Base-by-base conservation (phyloP, 352 stramenopile genomes). In the Phytophthora uliginosa region DNA sequence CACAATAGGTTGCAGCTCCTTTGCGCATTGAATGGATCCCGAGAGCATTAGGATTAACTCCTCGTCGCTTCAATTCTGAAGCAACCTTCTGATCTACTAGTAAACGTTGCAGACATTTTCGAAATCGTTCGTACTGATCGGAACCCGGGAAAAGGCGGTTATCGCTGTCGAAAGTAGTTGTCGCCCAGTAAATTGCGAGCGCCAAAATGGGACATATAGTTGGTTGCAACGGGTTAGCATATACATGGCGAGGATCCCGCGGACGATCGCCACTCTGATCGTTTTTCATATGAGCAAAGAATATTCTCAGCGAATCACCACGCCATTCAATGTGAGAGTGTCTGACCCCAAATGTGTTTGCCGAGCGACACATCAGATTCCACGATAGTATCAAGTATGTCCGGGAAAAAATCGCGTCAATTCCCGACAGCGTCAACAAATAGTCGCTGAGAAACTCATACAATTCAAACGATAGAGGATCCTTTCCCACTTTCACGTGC, bases 21-120 rank as follows among this genome's bases (percentile, higher is more conserved):
- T 82, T 78, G 3, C 70, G 55, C 28, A 75, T 59, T 6, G 59
- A 81, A 50, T 84, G 73, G 0, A 61, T 71, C 0, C 64, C 67
- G 12, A 79, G 22, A 33, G 74, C 59, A 18, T 62, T 34, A 0
- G 24, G 8, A 15, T 76, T 66, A 2, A 81, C 66, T 0, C 62
- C 69, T 28, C 73, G 57, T 20, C 56, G 52, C 0, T 22, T 20
- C 26, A 84, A 36, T 4, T 62, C 60, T 20, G 59, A n/a, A n/a
- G n/a, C n/a, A n/a, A n/a, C n/a, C n/a, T n/a, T n/a, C n/a, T n/a
- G n/a, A n/a, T n/a, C n/a, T n/a, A n/a, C n/a, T n/a, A n/a, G n/a
- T n/a, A n/a, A n/a, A n/a, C n/a, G n/a, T n/a, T n/a, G n/a, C n/a
- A n/a, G 15, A 26, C 31, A 8, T 13, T 70, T 70, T 4, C 63